These are phyloP conservation scores for Sporothrix inflata DNA, from an alignment of 2,329 filamentous ascomycete species.

Conservation along the genomic window DNA sequence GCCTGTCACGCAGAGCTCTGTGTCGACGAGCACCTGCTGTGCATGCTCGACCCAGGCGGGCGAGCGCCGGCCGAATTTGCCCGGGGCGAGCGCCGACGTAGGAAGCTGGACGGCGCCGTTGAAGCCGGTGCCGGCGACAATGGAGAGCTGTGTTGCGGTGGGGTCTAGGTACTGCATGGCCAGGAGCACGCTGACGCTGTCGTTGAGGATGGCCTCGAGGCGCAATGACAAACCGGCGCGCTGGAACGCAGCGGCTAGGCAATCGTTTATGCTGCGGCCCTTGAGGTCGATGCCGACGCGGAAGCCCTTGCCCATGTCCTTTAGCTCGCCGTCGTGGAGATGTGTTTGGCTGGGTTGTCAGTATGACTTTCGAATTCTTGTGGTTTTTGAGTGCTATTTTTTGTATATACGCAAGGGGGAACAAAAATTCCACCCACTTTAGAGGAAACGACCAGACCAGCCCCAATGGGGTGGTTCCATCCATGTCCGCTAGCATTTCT, in stretches of 20 bases:
- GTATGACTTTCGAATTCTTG: too few relatives aligned
- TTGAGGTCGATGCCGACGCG: neutral
- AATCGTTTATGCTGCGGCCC: neutral
- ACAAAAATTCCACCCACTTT: too few relatives aligned
- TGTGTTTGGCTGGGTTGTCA: neutral
- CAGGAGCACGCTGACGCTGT: conserved; percentile 23
- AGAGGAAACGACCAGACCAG: neutral
- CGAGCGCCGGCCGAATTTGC: neutral
- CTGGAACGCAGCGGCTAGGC: neutral
- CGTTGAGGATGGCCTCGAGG: conserved; percentile 5
- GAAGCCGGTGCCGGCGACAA: conserved; percentile 14
- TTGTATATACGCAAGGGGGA: too few relatives aligned
- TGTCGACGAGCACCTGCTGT: neutral
- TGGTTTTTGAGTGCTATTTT: too few relatives aligned
- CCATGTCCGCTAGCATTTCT: neutral
- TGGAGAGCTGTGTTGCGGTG: neutral
- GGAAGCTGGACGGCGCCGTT: neutral
- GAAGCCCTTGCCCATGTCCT: neutral
- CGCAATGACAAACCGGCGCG: neutral
- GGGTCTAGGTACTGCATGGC: neutral
- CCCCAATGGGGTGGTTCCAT: neutral
- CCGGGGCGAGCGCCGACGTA: neutral
- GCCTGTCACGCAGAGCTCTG: neutral
- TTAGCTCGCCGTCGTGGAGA: neutral
- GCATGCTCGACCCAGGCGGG: neutral